Base-by-base conservation (phyloP, 768 basidiomycete genomes). In the Russula lepida region DNA sequence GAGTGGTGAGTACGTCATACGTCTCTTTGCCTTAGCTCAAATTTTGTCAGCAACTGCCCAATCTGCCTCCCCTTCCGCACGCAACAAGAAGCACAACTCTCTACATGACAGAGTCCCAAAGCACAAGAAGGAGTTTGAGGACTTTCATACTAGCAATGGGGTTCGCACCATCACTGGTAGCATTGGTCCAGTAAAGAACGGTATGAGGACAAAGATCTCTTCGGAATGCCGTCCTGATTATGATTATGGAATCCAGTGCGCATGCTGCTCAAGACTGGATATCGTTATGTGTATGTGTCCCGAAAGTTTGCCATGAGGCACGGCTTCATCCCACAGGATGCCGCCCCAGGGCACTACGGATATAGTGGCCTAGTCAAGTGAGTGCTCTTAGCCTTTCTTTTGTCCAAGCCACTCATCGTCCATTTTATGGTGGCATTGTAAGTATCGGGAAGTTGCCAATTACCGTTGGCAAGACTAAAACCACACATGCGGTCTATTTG, bases 251-350 rank as follows among this genome's bases (percentile, higher is more conserved):
- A 19, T 23, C 0, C 68, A 92, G 92, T 95, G 1, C 84, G 89
- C 21, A 99, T 98, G 95, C 81, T 98, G 41, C 78, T 99, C 62
- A 95, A 92, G 73, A 81, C 83, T 19, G 95, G 97, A 19, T 88
- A 98, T 72, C 80, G 92, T 15, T 86, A 95, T 68, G 95, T 98
- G 54, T 99, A 99, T 74, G 88, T 99, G 60, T 97, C 94, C 13
- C 83, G 97, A 58, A 87, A 88, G 69, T 99, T 98, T 69, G 97
- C 97, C 2, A 76, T 85, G 63, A 81, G 84, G 65, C 84, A 97
- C 70, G 88, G 86, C 1, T 92, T 99, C 71, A 89, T 98, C 58
- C 91, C 92, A 2, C 75, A 78, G 23, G 92, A 94, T 65, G 89
- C 93, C 59, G 83, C 84, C 1, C 93, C 92, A 7, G 97, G 97